phyloP scores from a whole-genome alignment of 1,284 basidiomycete species.

The Moniliophthora roreri region DNA sequence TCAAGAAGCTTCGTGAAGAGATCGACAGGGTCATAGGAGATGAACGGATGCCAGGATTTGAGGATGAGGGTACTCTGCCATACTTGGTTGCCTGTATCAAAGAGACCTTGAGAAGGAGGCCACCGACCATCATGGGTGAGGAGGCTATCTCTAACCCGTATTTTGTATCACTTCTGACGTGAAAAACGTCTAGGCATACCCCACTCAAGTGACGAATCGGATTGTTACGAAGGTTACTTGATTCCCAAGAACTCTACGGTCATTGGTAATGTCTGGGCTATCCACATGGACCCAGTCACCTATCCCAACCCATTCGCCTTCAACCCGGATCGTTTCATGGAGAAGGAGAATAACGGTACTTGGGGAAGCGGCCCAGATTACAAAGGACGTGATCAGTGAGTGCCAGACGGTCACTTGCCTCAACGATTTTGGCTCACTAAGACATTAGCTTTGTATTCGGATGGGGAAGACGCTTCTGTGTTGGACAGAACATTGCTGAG shows the following conservation, averaged over 20 bases:
- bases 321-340: conserved; percentile 26
- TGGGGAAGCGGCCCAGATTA: conserved; percentile 27
- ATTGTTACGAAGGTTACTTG: conserved; percentile 17
- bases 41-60: conserved; percentile 26
- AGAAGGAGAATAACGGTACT: conserved; percentile 17
- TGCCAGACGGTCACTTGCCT: not conserved
- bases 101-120: conserved; percentile 25
- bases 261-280: conserved; percentile 28
- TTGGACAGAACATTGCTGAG: conserved; percentile 26
- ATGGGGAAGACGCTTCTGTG: conserved; percentile 30
- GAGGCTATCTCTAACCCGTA: not conserved
- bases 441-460: conserved; percentile 27
- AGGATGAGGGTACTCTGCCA: conserved; percentile 26
- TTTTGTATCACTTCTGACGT: too few relatives aligned
- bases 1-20: conserved; percentile 22
- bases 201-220: conserved; percentile 26
- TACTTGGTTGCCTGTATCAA: conserved; percentile 31
- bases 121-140: conserved; percentile 24
- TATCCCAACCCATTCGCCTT: conserved; percentile 27
- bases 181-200: conserved; percentile 21
- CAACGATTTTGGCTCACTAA: conserved; percentile 1
- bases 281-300: conserved; percentile 27
- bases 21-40: conserved; percentile 26
- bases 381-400: conserved; percentile 25
- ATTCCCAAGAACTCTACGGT: conserved; percentile 26